phyloP scores from a whole-genome alignment of 2,329 filamentous ascomycete species.

The Basipetospora chlamydospora region DNA sequence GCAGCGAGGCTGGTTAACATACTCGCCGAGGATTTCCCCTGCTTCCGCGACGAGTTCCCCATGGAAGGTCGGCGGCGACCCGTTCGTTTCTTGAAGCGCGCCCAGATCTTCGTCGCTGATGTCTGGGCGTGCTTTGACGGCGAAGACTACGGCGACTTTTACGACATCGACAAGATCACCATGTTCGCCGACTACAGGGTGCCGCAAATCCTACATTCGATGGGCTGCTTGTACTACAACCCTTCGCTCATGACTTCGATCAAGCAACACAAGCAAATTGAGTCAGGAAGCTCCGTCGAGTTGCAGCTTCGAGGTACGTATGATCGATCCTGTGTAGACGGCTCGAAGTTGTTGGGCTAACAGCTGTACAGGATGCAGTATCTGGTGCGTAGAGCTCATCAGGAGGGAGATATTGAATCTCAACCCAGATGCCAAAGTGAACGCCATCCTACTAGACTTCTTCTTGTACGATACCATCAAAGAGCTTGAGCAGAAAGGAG shows the following conservation, averaged over 20 bases:
- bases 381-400: conserved; percentile 91
- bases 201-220: conserved; percentile 75
- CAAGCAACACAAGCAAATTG: conserved; percentile 45
- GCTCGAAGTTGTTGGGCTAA: too few species aligned
- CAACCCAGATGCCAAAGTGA: conserved; percentile 58
- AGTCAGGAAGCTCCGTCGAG: conserved; percentile 65
- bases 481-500: conserved; percentile 51
- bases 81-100: conserved; percentile 80
- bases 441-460: conserved; percentile 92
- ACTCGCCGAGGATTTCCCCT: conserved; percentile 65
- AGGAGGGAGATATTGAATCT: conserved; percentile 60
- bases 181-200: conserved; percentile 99
- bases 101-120: conserved; percentile 92
- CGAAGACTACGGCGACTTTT: conserved; percentile 61
- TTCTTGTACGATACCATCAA: conserved; percentile 95
- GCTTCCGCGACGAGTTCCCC: conserved; percentile 67
- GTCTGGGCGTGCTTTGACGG: conserved; percentile 93
- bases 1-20: conserved; percentile 78
- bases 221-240: conserved; percentile 74
- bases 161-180: conserved; percentile 87
- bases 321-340: too few species aligned
- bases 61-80: conserved; percentile 57
- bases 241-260: conserved; percentile 64
- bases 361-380: conserved; percentile 56
- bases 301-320: conserved; percentile 64